These are phyloP conservation scores for Cladosporium cucumerinum DNA, from an alignment of 2,329 filamentous ascomycete species.

Conservation along the genomic window DNA sequence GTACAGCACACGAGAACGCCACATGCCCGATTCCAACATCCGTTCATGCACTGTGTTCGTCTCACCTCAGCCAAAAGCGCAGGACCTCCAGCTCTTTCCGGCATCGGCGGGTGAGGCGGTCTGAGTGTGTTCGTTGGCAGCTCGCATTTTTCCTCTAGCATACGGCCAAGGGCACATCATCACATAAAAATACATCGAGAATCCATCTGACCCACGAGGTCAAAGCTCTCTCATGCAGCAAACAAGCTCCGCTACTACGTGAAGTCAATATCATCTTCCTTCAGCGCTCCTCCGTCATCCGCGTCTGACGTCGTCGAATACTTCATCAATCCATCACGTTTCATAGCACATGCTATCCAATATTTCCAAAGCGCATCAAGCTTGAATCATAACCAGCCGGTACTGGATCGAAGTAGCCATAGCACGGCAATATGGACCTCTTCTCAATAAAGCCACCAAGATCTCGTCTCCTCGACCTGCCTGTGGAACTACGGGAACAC, in stretches of 20 bases:
- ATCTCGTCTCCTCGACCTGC: conserved; percentile 21
- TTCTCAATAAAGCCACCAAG: not conserved
- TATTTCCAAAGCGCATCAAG: not conserved
- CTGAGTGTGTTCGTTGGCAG: not conserved
- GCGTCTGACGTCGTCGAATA: conserved; percentile 1
- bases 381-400: not conserved
- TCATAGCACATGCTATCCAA: not conserved
- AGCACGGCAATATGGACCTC: not conserved
- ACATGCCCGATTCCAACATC: not conserved
- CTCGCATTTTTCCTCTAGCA: not conserved
- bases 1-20: not conserved
- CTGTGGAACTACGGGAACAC: conserved; percentile 27
- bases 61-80: not conserved
- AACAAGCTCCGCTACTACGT: not conserved
- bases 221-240: not conserved
- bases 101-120: not conserved
- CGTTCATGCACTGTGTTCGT: not conserved
- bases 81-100: not conserved
- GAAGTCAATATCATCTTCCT: not conserved
- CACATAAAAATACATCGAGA: not conserved
- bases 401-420: not conserved
- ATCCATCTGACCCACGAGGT: not conserved
- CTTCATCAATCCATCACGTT: not conserved
- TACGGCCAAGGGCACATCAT: not conserved
- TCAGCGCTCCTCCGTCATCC: not conserved